Evolutionary conservation across 768 basidiomycete genomes (phyloP), one percentile per base, ranked within the genome.

Genomic region (Mycena kentingensis): DNA sequence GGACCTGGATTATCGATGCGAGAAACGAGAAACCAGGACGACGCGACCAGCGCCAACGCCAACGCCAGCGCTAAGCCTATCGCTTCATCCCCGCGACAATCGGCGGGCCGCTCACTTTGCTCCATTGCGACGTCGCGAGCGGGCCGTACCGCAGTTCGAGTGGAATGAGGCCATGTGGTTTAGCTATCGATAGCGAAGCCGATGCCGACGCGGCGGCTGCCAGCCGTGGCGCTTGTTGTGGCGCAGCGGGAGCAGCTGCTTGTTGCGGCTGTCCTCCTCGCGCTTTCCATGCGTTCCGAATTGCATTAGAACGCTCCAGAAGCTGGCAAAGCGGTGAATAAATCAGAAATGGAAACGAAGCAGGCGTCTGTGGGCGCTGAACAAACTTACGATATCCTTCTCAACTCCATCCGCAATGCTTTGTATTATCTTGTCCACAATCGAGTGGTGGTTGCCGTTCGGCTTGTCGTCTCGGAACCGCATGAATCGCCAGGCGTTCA

Each of bases 321-420:
- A 93, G 79, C 91, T 93, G 59, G 12, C 58, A 62, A 48, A 46
- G 28, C 51, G 15, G 27, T 28, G 39, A 57, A 50, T 44, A 26
- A 35, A 56, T 58, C 48, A 62, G 49, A 59, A 43, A 27, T n/a
- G n/a, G n/a, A n/a, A n/a, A n/a, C n/a, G 24, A 36, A 35, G 50
- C 19, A 36, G 37, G 46, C 27, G 44, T 42, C 32, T 38, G 52
- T 59, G 46, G 34, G 50, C 37, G 39, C 29, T 25, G 36, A 55
- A 43, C 19, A 28, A 19, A 74, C 87, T 65, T 63, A 98, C 96
- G 59, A 76, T 76, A 34, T 92, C 84, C 63, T 90, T 88, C 64
- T 96, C 93, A 32, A 98, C 93, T 10, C 97, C 97, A 67, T 98
- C 96, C 37, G 83, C 81, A 56, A 99, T 98, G 60, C 88, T 95